phyloP scores from a whole-genome alignment of 179 eudicot species.

The Vitellaria paradoxa region DNA sequence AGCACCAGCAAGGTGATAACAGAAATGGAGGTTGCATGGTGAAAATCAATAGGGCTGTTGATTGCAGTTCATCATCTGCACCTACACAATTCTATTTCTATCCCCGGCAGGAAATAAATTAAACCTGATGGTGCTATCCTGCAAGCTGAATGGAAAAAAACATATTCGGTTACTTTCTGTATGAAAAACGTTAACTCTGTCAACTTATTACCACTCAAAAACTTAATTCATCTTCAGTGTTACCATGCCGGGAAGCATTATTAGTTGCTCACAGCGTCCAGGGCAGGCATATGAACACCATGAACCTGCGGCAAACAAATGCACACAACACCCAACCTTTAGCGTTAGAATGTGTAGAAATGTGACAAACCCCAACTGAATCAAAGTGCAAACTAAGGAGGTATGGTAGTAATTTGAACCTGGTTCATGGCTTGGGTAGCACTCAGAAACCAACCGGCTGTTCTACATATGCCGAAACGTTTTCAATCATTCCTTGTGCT shows the following conservation, averaged over 20 bases:
- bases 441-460: neutral
- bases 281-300: neutral
- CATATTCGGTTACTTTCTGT: neutral
- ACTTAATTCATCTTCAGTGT: neutral
- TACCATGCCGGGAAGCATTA: conserved; percentile 6
- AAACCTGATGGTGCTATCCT: neutral
- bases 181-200: neutral
- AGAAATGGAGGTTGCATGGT: no score
- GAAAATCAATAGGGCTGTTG: neutral
- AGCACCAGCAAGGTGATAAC: no score
- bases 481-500: neutral
- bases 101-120: neutral
- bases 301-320: conserved; percentile 6
- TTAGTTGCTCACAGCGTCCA: neutral
- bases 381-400: neutral
- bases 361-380: neutral
- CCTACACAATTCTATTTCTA: neutral
- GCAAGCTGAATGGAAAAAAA: neutral
- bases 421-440: neutral
- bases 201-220: neutral
- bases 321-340: neutral
- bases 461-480: neutral
- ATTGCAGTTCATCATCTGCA: neutral
- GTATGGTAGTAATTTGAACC: neutral
- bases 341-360: neutral